Evolutionary conservation across 2,329 filamentous ascomycete species (phyloP), one percentile per base, ranked within the genome.

Genomic region (Trichoderma aggressivum): DNA sequence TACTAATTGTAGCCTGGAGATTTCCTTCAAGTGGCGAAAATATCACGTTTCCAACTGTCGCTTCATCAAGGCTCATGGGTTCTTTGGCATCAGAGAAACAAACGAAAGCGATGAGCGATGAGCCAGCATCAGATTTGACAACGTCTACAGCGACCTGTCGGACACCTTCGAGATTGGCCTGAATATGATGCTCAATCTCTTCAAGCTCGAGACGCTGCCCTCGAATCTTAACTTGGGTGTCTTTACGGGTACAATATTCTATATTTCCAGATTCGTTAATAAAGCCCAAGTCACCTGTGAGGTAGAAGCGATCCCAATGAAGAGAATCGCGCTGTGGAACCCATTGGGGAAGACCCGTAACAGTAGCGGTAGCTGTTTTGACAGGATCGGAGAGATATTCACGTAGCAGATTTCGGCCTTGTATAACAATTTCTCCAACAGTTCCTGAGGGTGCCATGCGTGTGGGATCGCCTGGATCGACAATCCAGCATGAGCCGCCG

Each of bases 141-240:
- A 63, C 62, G 7, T 74, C 71, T 3, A 69, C 73, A 8, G 63
- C 71, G 16, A 74, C 63, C 24, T 70, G 72, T 10, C 43, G 56
- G 3, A 66, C 58, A 10, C 32, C 53, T 26, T 63, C 32, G 24
- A 74, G 66, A 10, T 43, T 32, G 8, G 36, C 28, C 18, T 65
- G 64, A 12, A 71, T 71, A 18, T 69, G 47, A 24, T 75, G 59
- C n/a, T 74, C 70, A 47, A 75, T 66, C 34, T 75, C 74, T 36
- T 66, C 70, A 21, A 75, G 66, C 43, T 76, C 75, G 28, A 76
- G 70, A 11, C 75, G 74, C 10, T 67, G 72, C 1, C 75, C 75
- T 21, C 74, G 67, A 24, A 76, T 74, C 59, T 76, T 77, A 24
- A 76, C 70, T 47, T 77, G 75, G 1, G 70, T 73, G 32, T 76